Conservation (phyloP, 2,329 filamentous ascomycete genomes). For the Aureobasidium uvarum region DNA sequence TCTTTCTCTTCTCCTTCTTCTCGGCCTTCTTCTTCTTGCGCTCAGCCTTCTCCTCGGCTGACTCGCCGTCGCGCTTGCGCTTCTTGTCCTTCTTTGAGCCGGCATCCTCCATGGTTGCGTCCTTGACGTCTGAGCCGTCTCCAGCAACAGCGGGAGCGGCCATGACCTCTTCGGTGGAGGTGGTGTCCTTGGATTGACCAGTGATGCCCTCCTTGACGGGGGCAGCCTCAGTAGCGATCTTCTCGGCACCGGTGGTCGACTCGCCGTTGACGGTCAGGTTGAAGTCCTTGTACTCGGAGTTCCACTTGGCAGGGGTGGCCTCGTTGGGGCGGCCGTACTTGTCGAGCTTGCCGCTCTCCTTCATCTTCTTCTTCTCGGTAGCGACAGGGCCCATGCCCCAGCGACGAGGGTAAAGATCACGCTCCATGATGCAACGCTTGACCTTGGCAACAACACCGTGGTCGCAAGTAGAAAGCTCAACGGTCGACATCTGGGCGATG, state of each 20-base stretch:
- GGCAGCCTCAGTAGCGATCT: slow-evolving; percentile 38
- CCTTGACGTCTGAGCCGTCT: slow-evolving; percentile 29
- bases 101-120: slow-evolving; percentile 30
- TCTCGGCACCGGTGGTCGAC: slow-evolving; percentile 33
- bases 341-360: slow-evolving; percentile 95
- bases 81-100: slow-evolving; percentile 49
- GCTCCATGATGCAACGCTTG: slow-evolving; percentile 99
- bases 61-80: slow-evolving; percentile 50
- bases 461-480: slow-evolving; percentile 94
- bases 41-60: slow-evolving; percentile 49
- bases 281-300: slow-evolving; percentile 88
- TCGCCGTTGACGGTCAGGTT: slow-evolving; percentile 49
- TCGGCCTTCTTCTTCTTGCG: slow-evolving; percentile 71
- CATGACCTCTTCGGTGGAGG: slow-evolving; percentile 44
- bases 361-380: slow-evolving; percentile 99
- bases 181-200: slow-evolving; percentile 41
- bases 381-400: slow-evolving; percentile 96
- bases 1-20: slow-evolving; percentile 73
- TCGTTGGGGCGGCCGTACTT: slow-evolving; percentile 95
- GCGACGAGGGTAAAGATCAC: slow-evolving; percentile 91
- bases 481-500: slow-evolving; percentile 96
- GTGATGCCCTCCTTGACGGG: slow-evolving; percentile 39
- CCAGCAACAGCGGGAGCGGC: slow-evolving; percentile 40
- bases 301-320: slow-evolving; percentile 91
- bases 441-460: slow-evolving; percentile 98